These are phyloP conservation scores for Hericium alpestre DNA, from an alignment of 768 basidiomycete species.

Conservation along the genomic window DNA sequence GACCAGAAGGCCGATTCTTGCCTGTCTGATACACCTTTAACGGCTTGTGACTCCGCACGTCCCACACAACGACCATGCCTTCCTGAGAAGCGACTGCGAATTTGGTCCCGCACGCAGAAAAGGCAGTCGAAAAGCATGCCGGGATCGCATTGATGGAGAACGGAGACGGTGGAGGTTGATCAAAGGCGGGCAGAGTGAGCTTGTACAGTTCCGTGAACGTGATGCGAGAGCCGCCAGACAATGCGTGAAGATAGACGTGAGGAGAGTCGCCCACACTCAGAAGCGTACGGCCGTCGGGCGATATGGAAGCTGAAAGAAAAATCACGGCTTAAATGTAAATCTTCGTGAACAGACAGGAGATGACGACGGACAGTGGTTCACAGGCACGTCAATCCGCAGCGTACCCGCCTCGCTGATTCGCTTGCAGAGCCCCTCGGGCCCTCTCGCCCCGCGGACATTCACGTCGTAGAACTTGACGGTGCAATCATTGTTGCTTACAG, in stretches of 20 bases:
- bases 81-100: conserved; percentile 81
- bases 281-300: conserved; percentile 77
- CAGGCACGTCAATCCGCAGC: conserved; percentile 52
- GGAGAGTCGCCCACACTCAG: conserved; percentile 88
- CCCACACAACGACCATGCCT: conserved; percentile 73
- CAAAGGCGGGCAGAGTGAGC: conserved; percentile 51
- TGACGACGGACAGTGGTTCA: conserved; percentile 67
- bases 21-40: conserved; percentile 58
- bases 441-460: conserved; percentile 33
- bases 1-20: conserved; percentile 21
- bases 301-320: conserved; percentile 60
- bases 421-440: conserved; percentile 26
- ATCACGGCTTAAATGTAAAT: conserved; percentile 4
- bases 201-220: conserved; percentile 57
- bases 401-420: conserved; percentile 40
- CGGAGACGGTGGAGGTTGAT: conserved; percentile 16
- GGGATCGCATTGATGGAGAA: conserved; percentile 26
- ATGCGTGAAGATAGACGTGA: conserved; percentile 72
- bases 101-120: conserved; percentile 63
- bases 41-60: conserved; percentile 64
- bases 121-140: conserved; percentile 74
- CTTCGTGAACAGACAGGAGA: too few species aligned
- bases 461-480: conserved; percentile 76
- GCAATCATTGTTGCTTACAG: conserved; percentile 80
- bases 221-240: conserved; percentile 53